These are phyloP conservation scores for Solanum medicagineum DNA, from an alignment of 257 asterid genomes.

Conservation along the genomic window DNA sequence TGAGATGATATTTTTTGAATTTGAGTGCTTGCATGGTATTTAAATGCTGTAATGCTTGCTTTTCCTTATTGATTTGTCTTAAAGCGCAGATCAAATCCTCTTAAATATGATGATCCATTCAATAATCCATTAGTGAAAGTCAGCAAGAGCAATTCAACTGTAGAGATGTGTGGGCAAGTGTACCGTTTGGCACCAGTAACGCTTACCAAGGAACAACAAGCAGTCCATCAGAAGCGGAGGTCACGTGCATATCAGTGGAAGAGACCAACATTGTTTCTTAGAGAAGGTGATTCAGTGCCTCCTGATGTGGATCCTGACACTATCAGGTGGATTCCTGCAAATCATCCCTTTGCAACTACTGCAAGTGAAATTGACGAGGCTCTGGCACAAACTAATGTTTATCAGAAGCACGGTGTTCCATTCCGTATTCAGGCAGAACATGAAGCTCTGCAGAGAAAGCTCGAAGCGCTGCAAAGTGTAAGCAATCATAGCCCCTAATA, in stretches of 20 bases:
- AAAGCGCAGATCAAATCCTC: constrained; percentile 61
- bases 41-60: constrained; percentile 1
- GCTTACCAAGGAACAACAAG: constrained; percentile 74
- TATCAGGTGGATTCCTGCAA: constrained; percentile 97
- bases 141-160: constrained; percentile 69
- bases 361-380: constrained; percentile 87
- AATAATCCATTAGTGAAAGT: constrained; percentile 93
- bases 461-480: constrained; percentile 87
- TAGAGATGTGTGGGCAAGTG: constrained; percentile 97
- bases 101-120: constrained; percentile 92
- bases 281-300: constrained; percentile 89
- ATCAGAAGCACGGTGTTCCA: constrained; percentile 95
- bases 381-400: constrained; percentile 83
- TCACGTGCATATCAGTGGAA: constrained; percentile 99
- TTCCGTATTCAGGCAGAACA: constrained; percentile 96
- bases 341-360: constrained; percentile 98
- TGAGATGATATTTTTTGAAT: background rate
- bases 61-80: background rate
- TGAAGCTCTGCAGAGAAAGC: constrained; percentile 91
- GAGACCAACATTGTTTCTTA: constrained; percentile 89
- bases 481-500: constrained; percentile 9
- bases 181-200: constrained; percentile 89
- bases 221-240: constrained; percentile 79
- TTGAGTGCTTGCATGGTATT: background rate
- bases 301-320: constrained; percentile 98